phyloP scores from a whole-genome alignment of 805 yeast species.

The Jamesozyma spencerorum region DNA sequence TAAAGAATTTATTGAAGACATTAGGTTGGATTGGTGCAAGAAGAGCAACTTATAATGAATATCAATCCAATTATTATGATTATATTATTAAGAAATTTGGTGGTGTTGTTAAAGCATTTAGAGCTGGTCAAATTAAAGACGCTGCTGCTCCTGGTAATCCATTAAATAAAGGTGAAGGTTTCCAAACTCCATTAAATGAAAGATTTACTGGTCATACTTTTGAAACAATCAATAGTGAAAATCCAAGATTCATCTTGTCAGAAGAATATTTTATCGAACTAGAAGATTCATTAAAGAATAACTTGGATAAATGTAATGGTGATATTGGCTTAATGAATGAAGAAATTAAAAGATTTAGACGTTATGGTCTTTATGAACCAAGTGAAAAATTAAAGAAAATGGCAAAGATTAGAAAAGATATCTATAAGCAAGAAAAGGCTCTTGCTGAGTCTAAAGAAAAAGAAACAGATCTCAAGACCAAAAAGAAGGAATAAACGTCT shows the following conservation, averaged over 20 bases:
- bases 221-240: conserved; percentile 33
- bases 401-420: conserved; percentile 22
- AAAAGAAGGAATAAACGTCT: conserved; percentile 2
- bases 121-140: conserved; percentile 55
- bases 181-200: conserved; percentile 43
- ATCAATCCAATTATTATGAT: conserved; percentile 60
- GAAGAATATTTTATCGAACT: conserved; percentile 46
- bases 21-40: conserved; percentile 96
- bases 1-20: conserved; percentile 38
- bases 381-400: conserved; percentile 28
- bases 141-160: conserved; percentile 51
- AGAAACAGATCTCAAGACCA: conserved; percentile 3
- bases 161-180: conserved; percentile 80
- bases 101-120: conserved; percentile 67
- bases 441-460: conserved; percentile 2
- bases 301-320: conserved; percentile 28
- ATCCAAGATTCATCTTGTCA: conserved; percentile 41
- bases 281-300: conserved; percentile 40
- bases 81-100: conserved; percentile 57
- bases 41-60: conserved; percentile 60
- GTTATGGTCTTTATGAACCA: conserved; percentile 50
- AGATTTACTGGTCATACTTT: conserved; percentile 31
- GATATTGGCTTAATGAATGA: conserved; percentile 32
- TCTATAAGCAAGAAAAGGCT: conserved; percentile 15
- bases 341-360: conserved; percentile 53